Evolutionary conservation across 495 filamentous ascomycete genomes (phyloP), one percentile per base, ranked within the genome.

Genomic region (Evansstolkia leycettana): DNA sequence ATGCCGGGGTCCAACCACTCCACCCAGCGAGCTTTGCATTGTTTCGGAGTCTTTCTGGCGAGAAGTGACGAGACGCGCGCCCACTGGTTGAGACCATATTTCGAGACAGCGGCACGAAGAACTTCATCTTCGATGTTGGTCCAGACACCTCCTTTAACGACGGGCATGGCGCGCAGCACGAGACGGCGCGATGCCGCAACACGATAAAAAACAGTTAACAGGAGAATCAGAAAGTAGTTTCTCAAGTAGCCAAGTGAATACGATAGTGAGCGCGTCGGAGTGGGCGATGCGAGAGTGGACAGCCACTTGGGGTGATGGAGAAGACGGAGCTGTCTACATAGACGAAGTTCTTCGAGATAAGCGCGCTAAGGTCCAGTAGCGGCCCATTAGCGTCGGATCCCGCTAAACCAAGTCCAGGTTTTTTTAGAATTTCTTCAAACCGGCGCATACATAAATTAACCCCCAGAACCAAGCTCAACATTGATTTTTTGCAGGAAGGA

Each of bases 1-100:
- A 96, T 96, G 43, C 82, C 84, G 2, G 90, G 90, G 48, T 96
- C 90, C 42, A 98, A 75, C 89, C 90, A 98, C 73, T 98, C 92
- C 41, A 79, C 71, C 90, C 90, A 98, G 58, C 90, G 76, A 30
- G 90, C 92, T 64, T 96, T 96, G 73, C 90, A 96, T 64, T 96
- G 92, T 61, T 98, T 98, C 17, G 90, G 84, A 7, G 90, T 95
- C 60, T 98, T 98, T 43, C 92, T 82, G 51, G 90, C 89, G 52
- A 98, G 78, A 26, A 98, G 77, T 16, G 92, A 96, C 30, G 90
- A 95, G 27, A 95, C 89, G 54, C 90, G 90, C 52, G 92, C 89
- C 90, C 90, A 98, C 64, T 98, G 90, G 57, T 98, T 95, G 24
- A 98, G 73, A 35, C 88, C 88, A 65, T 94, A 95, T 61, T 95